Evolutionary conservation across 352 stramenopile genomes (phyloP), one percentile per base, ranked within the genome.

Genomic region (Pythium vanterpoolii): DNA sequence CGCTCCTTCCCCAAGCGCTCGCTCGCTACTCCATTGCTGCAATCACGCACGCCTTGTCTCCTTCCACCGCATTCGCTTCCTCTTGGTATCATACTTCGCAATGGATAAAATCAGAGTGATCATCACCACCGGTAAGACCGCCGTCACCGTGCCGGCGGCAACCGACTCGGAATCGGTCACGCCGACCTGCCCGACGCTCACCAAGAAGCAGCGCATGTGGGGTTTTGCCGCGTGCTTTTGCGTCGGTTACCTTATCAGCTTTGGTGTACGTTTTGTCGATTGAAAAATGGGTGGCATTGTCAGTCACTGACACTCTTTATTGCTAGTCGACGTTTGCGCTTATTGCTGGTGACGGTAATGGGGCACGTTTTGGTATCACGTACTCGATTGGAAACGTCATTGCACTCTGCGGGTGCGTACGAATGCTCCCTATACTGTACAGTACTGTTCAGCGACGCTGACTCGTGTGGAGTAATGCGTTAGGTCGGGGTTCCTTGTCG

Each of bases 321-420:
- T 55, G 9, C 10, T 44, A 95, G 86, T 91, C 86, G 38, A 93
- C 83, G 43, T 89, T 95, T 52, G 83, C 83, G 14, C 70, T 95
- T 31, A 83, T 93, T 10, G 69, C 65, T 0, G 82, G 86, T 28
- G 72, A 77, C 16, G 72, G 83, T 42, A 91, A 76, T 38, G 86
- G 79, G 56, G 68, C 86, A 46, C 89, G 85, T 66, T 95, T 95
- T 54, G 86, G 83, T 27, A 74, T 95, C 65, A 87, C 73, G 21
- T 93, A 95, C 69, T 89, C 70, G 62, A 50, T 95, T 26, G 86
- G 86, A 38, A 93, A 91, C 64, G 69, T 95, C 60, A 87, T 95
- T 46, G 81, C 86, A 26, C 76, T 95, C 31, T 93, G 83, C 66
- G 81, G 79, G 85, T 94, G 72, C 24, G 69, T 60, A 2, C 16